phyloP scores from a whole-genome alignment of 169 alveolate species.

The Theileria parva region DNA sequence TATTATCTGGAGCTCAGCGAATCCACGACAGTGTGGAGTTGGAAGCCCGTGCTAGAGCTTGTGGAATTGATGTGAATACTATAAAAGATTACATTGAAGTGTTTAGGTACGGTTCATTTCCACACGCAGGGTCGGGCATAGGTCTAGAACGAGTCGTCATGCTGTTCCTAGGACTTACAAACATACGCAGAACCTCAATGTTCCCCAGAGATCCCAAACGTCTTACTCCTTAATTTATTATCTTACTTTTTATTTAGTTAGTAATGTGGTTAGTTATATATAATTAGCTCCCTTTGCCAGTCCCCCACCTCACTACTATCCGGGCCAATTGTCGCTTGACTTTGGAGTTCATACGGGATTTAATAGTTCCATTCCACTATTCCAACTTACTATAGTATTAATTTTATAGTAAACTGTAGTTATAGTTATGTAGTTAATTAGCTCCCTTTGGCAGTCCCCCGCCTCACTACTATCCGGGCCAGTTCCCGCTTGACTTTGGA shows the following conservation, averaged over 20 bases:
- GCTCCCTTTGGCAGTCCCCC: too few species aligned
- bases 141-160: slow-evolving; percentile 99
- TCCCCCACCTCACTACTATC: too few species aligned
- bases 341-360: too few species aligned
- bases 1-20: slow-evolving; percentile 99
- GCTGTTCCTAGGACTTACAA: slow-evolving; percentile 91
- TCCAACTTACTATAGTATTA: too few species aligned
- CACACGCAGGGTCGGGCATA: slow-evolving; percentile 99
- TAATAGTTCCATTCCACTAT: too few species aligned
- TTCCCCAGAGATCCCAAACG: slow-evolving; percentile 99
- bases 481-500: too few species aligned
- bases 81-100: slow-evolving; percentile 92
- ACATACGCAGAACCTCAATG: slow-evolving; percentile 95
- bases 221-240: slow-evolving; percentile 86
- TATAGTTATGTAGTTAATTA: too few species aligned
- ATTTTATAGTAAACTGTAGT: too few species aligned
- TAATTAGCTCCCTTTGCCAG: too few species aligned
- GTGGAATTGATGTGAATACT: slow-evolving; percentile 87
- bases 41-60: slow-evolving; percentile 71
- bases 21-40: slow-evolving; percentile 95
- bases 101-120: slow-evolving; percentile 95
- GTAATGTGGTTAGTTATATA: too few species aligned
- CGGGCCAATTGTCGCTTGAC: too few species aligned
- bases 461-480: too few species aligned
- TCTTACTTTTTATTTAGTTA: neutral